Percentiles rank a stretch among this genome's conserved stretches.
Evolutionary conservation across 768 basidiomycete species (phyloP).

Genomic region (Agaricus bisporus): DNA sequence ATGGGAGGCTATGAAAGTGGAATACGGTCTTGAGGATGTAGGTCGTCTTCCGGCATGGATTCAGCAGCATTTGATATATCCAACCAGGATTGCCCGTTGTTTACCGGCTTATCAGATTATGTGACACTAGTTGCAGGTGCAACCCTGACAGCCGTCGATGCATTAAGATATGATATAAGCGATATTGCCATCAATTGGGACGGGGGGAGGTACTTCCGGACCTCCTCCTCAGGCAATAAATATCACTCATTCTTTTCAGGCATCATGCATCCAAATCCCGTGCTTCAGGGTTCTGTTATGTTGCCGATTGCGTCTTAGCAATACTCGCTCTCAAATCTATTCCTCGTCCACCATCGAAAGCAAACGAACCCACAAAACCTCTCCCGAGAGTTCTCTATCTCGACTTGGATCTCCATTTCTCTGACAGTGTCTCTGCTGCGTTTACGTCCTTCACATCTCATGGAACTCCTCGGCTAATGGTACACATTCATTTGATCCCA

Average conservation of each 20-base stretch:
- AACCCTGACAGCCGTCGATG: conserved; percentile 64
- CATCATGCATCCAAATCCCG: conserved; percentile 78
- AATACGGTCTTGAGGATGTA: conserved; percentile 46
- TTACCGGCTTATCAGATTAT: conserved; percentile 63
- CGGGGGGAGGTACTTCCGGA: conserved; percentile 59
- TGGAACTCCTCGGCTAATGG: conserved; percentile 27
- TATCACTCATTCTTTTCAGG: conserved; percentile 25
- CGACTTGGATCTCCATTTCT: conserved; percentile 89
- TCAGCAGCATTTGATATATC: neutral
- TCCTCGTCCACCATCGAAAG: conserved; percentile 14
- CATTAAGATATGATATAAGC: conserved; percentile 42
- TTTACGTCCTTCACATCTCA: conserved; percentile 44
- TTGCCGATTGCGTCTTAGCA: conserved; percentile 82
- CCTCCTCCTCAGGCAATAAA: neutral
- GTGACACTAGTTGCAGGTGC: conserved; percentile 71
- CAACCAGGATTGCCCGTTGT: conserved; percentile 76
- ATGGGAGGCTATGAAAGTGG: conserved; percentile 16
- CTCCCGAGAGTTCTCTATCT: conserved; percentile 75
- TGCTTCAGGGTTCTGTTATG: conserved; percentile 92
- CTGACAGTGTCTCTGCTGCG: conserved; percentile 81
- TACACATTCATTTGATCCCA: neutral
- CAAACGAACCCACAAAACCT: neutral
- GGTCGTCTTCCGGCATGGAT: neutral
- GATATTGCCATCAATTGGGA: conserved; percentile 85
- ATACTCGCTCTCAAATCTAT: conserved; percentile 61